Conservation (phyloP, 768 basidiomycete genomes). For the Lentinus brumalis region DNA sequence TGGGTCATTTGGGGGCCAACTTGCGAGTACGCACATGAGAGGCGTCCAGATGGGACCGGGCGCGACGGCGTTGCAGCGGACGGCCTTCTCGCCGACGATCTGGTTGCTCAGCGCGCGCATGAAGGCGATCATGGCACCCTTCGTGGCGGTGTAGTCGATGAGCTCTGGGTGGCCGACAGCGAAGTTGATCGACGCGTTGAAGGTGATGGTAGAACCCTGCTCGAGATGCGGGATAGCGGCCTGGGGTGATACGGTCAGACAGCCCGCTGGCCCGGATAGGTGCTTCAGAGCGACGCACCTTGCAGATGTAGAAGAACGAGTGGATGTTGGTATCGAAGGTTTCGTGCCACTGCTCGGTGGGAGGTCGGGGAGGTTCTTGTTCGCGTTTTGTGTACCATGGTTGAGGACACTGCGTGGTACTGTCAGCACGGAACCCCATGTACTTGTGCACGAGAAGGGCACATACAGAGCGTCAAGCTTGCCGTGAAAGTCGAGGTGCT, state of each 20-base stretch:
- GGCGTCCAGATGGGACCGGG: conserved; percentile 54
- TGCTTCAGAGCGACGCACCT: conserved; percentile 21
- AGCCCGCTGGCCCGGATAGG: not conserved
- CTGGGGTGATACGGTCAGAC: not conserved
- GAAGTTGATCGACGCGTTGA: conserved; percentile 47
- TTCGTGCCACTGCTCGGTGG: conserved; percentile 45
- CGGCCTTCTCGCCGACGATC: conserved; percentile 49
- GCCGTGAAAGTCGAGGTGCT: conserved; percentile 40
- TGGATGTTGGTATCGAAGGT: conserved; percentile 42
- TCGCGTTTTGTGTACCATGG: conserved; percentile 46
- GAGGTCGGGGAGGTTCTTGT: conserved; percentile 38
- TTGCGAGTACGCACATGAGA: conserved; percentile 33
- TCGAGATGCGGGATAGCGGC: conserved; percentile 47
- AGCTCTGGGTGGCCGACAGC: conserved; percentile 48
- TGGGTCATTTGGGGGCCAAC: not conserved
- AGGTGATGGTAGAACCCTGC: conserved; percentile 43
- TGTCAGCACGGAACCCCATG: not conserved
- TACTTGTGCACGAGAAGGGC: not conserved
- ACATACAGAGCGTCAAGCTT: conserved; percentile 43
- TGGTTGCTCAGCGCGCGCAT: conserved; percentile 52
- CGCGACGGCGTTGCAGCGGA: conserved; percentile 42
- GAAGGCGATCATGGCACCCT: conserved; percentile 53
- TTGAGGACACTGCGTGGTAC: conserved; percentile 38
- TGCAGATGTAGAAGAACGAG: conserved; percentile 49
- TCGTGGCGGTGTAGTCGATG: conserved; percentile 56